These are phyloP conservation scores for Ensete glaucum DNA, from an alignment of 176 grass and related monocot genomes.

Conservation along the genomic window DNA sequence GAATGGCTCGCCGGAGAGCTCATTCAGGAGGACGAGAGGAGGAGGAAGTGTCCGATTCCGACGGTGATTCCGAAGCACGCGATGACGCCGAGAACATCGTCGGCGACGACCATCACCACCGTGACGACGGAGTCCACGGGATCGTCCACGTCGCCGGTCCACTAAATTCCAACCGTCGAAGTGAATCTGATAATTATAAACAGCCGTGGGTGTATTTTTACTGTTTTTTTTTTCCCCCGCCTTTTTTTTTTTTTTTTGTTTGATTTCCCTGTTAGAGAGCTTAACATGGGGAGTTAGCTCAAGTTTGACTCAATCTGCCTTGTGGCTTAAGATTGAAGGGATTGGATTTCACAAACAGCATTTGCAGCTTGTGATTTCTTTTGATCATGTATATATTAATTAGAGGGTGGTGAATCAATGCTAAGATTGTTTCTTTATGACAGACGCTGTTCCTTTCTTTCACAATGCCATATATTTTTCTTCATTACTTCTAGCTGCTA, in stretches of 20 bases:
- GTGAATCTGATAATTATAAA: neutral
- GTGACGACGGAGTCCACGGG: neutral
- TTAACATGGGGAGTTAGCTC: neutral
- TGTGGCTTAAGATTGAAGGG: no score
- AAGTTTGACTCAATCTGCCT: neutral
- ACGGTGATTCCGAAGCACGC: slow-evolving; percentile 4
- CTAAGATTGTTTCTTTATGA: no score
- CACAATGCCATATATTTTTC: no score
- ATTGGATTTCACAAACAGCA: no score
- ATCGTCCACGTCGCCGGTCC: neutral
- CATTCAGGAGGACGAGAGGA: slow-evolving; percentile 1
- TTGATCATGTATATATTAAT: no score
- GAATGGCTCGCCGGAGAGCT: slow-evolving; percentile 4
- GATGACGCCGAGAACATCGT: slow-evolving; percentile 10
- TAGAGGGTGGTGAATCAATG: no score
- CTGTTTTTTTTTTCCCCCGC: neutral
- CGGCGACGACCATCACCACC: slow-evolving; percentile 1
- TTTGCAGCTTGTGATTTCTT: no score
- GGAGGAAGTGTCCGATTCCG: neutral
- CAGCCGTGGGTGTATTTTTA: no score
- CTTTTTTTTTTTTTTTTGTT: neutral
- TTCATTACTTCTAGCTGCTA: no score
- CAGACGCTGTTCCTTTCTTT: no score
- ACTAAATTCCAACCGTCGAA: neutral
- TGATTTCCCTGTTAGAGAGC: neutral